Percentiles rank a stretch among this genome's conserved stretches.
phyloP scores from a whole-genome alignment of 1,284 basidiomycete species.

The Volvariella surrecta region DNA sequence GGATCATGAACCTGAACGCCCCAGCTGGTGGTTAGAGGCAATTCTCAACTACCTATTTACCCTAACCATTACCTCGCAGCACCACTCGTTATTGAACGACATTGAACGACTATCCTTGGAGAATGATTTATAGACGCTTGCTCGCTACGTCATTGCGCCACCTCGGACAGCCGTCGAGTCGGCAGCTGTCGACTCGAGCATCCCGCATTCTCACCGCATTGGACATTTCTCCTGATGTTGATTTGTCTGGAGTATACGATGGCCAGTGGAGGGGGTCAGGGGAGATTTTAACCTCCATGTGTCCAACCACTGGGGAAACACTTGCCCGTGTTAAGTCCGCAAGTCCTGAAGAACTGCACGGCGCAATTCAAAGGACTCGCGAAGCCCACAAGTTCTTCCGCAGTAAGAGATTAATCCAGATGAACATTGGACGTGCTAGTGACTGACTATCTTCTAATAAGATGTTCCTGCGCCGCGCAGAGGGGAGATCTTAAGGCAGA shows the following conservation, averaged over 20 bases:
- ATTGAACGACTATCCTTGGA: background rate
- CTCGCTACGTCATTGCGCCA: constrained; percentile 7
- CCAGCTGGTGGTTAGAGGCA: too few relatives aligned
- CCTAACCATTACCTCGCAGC: background rate
- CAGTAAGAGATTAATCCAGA: constrained; percentile 20
- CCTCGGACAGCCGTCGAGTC: constrained; percentile 37
- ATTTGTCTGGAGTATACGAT: constrained; percentile 68
- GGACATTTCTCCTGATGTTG: constrained; percentile 45
- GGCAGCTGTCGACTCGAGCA: constrained; percentile 35
- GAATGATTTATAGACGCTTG: constrained; percentile 17
- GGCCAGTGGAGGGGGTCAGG: constrained; percentile 73
- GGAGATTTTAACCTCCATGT: constrained; percentile 56
- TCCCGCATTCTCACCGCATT: constrained; percentile 54
- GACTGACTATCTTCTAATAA: constrained; percentile 9
- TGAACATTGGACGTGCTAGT: constrained; percentile 3
- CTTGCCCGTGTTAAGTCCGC: constrained; percentile 65
- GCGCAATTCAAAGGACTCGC: constrained; percentile 52
- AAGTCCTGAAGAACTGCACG: constrained; percentile 58
- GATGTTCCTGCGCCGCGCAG: constrained; percentile 79
- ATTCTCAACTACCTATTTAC: background rate
- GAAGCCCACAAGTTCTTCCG: constrained; percentile 71
- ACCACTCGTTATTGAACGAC: background rate
- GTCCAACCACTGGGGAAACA: constrained; percentile 72
- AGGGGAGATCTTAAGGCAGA: constrained; percentile 84
- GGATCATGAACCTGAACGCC: background rate